Percentiles rank a stretch among this genome's conserved stretches.
These are phyloP conservation scores for Cutaneotrichosporon arboriforme DNA, from an alignment of 1,284 basidiomycete species.

Conservation along the genomic window DNA sequence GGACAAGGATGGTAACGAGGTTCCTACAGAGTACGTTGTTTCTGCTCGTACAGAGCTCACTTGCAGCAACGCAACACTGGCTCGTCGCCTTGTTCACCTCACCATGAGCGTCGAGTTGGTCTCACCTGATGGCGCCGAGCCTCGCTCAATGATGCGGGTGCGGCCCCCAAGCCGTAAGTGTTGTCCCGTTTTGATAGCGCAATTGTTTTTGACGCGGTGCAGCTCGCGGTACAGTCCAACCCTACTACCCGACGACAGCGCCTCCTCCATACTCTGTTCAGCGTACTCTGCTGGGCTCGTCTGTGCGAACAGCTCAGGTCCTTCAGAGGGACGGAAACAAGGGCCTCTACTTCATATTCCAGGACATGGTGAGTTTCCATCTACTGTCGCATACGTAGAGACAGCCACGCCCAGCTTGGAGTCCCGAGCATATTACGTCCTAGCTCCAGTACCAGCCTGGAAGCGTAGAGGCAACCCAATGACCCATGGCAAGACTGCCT, in stretches of 20 bases:
- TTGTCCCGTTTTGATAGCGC: background rate
- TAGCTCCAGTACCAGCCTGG: no score
- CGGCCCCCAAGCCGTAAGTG: slow-evolving; percentile 17
- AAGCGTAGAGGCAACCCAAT: no score
- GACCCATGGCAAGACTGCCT: no score
- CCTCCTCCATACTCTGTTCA: slow-evolving; percentile 19
- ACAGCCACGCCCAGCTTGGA: no score
- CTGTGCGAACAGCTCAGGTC: slow-evolving; percentile 16
- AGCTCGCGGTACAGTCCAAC: slow-evolving; percentile 18
- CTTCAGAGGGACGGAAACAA: slow-evolving; percentile 14
- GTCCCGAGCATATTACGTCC: no score
- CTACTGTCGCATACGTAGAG: no score
- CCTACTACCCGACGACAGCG: slow-evolving; percentile 17
- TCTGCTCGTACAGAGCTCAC: background rate
- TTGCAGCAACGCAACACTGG: slow-evolving; percentile 14
- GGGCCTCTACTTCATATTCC: slow-evolving; percentile 19
- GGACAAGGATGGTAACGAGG: slow-evolving; percentile 11
- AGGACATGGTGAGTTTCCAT: slow-evolving; percentile 16
- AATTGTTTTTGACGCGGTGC: background rate
- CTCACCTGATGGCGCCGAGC: slow-evolving; percentile 10
- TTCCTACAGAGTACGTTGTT: slow-evolving; percentile 13
- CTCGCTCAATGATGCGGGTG: slow-evolving; percentile 17
- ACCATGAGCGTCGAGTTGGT: slow-evolving; percentile 21
- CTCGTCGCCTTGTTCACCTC: slow-evolving; percentile 15
- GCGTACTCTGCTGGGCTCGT: slow-evolving; percentile 15